Evolutionary conservation across 495 filamentous ascomycete species (phyloP).

Genomic region (Elaphomyces granulatus): DNA sequence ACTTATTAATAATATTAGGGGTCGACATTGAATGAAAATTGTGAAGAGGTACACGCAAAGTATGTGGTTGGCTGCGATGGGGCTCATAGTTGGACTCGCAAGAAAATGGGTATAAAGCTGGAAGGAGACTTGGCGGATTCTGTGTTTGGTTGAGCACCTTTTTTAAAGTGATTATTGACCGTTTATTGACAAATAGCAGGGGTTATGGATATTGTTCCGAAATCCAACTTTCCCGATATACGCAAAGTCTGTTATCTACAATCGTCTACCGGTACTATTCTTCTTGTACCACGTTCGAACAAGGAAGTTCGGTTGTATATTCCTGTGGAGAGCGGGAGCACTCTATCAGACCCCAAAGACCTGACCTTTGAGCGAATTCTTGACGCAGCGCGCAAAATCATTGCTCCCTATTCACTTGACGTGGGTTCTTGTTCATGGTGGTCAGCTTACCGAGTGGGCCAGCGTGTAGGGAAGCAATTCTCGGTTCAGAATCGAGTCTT

Average conservation of each 20-base stretch:
- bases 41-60: no score
- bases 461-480: slow-evolving; percentile 55
- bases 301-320: slow-evolving; percentile 56
- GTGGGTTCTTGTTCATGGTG: slow-evolving; percentile 38
- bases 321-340: slow-evolving; percentile 8
- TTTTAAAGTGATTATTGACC: slow-evolving; percentile 28
- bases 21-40: no score
- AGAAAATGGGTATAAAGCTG: slow-evolving; percentile 37
- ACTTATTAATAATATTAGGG: no score
- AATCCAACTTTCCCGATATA: slow-evolving; percentile 55
- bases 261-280: slow-evolving; percentile 43
- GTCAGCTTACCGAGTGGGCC: slow-evolving; percentile 53
- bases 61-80: slow-evolving; percentile 53
- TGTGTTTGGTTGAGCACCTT: slow-evolving; percentile 46
- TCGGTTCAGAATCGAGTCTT: slow-evolving; percentile 41
- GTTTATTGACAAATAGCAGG: neutral
- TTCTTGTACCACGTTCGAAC: slow-evolving; percentile 55
- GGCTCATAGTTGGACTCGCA: slow-evolving; percentile 44
- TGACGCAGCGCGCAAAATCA: slow-evolving; percentile 41
- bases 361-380: slow-evolving; percentile 45
- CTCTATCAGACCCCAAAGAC: slow-evolving; percentile 39
- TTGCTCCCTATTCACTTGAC: slow-evolving; percentile 46
- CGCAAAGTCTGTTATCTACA: slow-evolving; percentile 52
- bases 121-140: slow-evolving; percentile 45
- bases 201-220: slow-evolving; percentile 46